These are phyloP conservation scores for Mycena chlorophos DNA, from an alignment of 768 basidiomycete species.

Conservation along the genomic window DNA sequence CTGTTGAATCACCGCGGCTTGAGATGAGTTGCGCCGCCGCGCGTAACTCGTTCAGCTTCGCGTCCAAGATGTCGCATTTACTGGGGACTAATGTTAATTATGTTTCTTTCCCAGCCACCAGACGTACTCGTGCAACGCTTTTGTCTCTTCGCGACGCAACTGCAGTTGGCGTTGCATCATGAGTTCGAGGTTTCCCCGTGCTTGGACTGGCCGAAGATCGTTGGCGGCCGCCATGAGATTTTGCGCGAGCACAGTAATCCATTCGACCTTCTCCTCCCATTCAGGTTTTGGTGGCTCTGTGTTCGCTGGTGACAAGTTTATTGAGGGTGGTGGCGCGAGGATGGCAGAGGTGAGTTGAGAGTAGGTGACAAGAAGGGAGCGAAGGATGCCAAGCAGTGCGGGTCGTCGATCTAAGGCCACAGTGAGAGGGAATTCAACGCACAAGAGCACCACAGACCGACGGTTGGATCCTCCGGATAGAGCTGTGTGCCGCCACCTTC, in stretches of 20 bases:
- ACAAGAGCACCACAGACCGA: slow-evolving; percentile 45
- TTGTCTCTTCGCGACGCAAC: slow-evolving; percentile 71
- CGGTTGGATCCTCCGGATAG: slow-evolving; percentile 70
- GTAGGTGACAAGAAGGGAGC: slow-evolving; percentile 78
- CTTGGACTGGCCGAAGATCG: slow-evolving; percentile 87
- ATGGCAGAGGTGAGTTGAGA: slow-evolving; percentile 71
- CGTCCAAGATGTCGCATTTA: slow-evolving; percentile 72
- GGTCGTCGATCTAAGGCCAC: slow-evolving; percentile 66
- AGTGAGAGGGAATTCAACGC: neutral
- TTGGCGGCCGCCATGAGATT: slow-evolving; percentile 92
- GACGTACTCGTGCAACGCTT: slow-evolving; percentile 64
- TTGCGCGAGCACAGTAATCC: slow-evolving; percentile 78
- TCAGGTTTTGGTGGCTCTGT: too few relatives aligned
- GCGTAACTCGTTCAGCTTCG: slow-evolving; percentile 59
- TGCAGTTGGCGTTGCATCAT: slow-evolving; percentile 84
- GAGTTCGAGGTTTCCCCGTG: slow-evolving; percentile 67
- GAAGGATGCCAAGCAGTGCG: slow-evolving; percentile 68
- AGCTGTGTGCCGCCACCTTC: slow-evolving; percentile 80
- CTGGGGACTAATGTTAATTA: slow-evolving; percentile 35
- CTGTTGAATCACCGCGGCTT: neutral
- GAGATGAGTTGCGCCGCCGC: slow-evolving; percentile 28
- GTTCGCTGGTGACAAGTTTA: slow-evolving; percentile 41
- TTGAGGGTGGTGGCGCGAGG: slow-evolving; percentile 61
- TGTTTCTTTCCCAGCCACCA: neutral
- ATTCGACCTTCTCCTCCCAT: slow-evolving; percentile 76